Conservation (phyloP, 2,329 filamentous ascomycete species). For the Diaporthe nobilis region DNA sequence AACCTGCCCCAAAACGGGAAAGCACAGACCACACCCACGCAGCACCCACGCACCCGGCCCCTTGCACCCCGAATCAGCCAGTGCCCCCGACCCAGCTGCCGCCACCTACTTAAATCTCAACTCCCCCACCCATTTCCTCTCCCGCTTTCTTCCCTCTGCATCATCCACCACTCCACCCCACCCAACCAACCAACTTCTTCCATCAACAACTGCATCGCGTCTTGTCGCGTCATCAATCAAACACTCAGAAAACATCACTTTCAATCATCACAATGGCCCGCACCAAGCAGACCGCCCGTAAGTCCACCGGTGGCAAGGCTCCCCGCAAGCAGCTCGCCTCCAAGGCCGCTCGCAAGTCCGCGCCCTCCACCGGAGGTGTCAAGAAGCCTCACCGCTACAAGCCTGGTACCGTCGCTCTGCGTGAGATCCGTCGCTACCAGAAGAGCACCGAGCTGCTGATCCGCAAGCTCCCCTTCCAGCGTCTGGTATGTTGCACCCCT, state of each 20-base stretch:
- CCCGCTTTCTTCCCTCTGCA: conserved; percentile 51
- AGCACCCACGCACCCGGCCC: conserved; percentile 32
- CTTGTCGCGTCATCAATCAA: conserved; percentile 46
- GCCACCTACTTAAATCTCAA: conserved; percentile 55
- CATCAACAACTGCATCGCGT: conserved; percentile 50
- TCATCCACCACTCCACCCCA: conserved; percentile 49
- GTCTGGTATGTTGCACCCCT: conserved; percentile 73
- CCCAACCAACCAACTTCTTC: conserved; percentile 42
- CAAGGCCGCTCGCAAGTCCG: conserved; percentile 99
- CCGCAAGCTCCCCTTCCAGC: conserved; percentile 97
- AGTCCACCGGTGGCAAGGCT: conserved; percentile 86
- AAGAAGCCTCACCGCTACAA: conserved; percentile 95
- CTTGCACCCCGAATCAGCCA: conserved; percentile 53
- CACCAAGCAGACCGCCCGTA: conserved; percentile 78
- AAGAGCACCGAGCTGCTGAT: conserved; percentile 97
- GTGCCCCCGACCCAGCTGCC: conserved; percentile 46
- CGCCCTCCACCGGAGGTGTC: conserved; percentile 95
- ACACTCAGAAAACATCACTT: conserved; percentile 46
- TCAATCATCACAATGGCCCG: conserved; percentile 67
- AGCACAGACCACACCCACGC: conserved; percentile 46
- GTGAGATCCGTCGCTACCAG: conserved; percentile 99
- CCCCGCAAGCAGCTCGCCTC: conserved; percentile 97
- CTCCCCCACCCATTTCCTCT: conserved; percentile 60
- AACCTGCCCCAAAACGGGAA: conserved; percentile 46
- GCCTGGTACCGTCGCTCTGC: conserved; percentile 95